Base-by-base conservation (phyloP, 768 basidiomycete genomes). In the Mrakia hoshinonis region DNA sequence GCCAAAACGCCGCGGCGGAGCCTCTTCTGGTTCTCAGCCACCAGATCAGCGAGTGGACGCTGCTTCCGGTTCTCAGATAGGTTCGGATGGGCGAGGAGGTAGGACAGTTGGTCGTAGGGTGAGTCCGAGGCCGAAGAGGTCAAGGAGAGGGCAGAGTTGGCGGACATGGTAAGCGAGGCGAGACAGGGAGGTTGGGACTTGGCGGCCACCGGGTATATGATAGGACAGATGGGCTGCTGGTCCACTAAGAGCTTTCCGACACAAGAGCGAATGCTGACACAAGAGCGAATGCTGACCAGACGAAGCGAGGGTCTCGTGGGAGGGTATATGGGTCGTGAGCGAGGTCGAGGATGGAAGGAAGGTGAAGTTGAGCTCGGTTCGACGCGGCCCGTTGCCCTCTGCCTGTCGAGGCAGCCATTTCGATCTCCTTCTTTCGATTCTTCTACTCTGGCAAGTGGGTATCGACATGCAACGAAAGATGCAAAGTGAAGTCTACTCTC, bases 51-150 rank as follows among this genome's bases (percentile, higher is more conserved):
- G 20, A 51, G 11, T 24, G 63, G 51, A 47, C 46, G 47, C 48
- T 55, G 49, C 51, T 65, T 70, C 18, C 69, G 61, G 6, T 61
- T 38, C 12, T 61, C 62, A 0, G 69, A 60, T 43, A 51, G 62
- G 46, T 58, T 70, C n/a, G 69, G 69, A 31, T 70, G 69, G 3
- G 61, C 49, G 26, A 70, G 64, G 36, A 70, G 69, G 69, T 54
- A 70, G 10, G 69, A 52, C 0, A 70, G 69, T 15, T 48, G 34
- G 51, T 65, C 69, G 69, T 70, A 69, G 20, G 58, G 54, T 1
- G 60, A 34, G 48, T 58, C 68, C 0, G 68, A 69, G 34, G 43
- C 46, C 3, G 68, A 36, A 3, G 68, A 62, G 34, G 68, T 24
- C 29, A 69, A 58, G 4, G 68, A 69, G 60, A 61, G 58, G 34